Percentiles rank a stretch among this genome's conserved stretches.
phyloP scores from a whole-genome alignment of 2,329 filamentous ascomycete species.

The Fusarium xyrophilum region DNA sequence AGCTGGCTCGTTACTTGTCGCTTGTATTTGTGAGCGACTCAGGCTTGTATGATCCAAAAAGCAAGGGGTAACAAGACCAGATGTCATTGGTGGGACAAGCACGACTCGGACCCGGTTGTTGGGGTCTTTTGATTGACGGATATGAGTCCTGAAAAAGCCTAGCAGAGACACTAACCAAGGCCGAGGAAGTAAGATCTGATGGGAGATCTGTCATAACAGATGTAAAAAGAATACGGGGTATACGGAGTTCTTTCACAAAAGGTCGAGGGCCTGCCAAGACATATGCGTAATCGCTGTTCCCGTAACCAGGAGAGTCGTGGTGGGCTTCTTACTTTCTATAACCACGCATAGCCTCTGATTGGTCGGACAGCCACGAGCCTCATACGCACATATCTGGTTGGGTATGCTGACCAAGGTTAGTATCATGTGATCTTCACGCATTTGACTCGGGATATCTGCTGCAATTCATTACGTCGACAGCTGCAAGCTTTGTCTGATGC shows the following conservation, averaged over 20 bases:
- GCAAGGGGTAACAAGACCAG: constrained; percentile 29
- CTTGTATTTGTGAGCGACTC: constrained; percentile 17
- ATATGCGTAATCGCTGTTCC: not conserved
- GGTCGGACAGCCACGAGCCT: not conserved
- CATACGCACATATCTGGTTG: not conserved
- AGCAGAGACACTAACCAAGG: constrained; percentile 17
- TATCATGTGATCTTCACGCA: not conserved
- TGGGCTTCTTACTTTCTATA: not conserved
- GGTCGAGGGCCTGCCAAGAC: not conserved
- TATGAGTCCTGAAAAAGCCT: constrained; percentile 11
- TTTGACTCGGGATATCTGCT: not conserved
- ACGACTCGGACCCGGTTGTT: constrained; percentile 12
- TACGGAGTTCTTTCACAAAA: not conserved
- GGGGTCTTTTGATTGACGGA: constrained; percentile 16
- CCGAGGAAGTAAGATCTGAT: constrained; percentile 36
- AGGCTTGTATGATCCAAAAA: constrained; percentile 32
- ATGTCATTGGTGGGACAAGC: constrained; percentile 28
- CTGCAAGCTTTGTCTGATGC: not conserved
- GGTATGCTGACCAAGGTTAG: not conserved
- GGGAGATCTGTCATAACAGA: constrained; percentile 8
- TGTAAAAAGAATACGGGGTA: not conserved
- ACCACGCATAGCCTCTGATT: not conserved
- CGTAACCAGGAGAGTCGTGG: not conserved
- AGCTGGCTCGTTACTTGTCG: not conserved
- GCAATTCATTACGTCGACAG: constrained; percentile 18